Conservation (phyloP, 306 rosid species). For the Gastrolobium bilobum region DNA sequence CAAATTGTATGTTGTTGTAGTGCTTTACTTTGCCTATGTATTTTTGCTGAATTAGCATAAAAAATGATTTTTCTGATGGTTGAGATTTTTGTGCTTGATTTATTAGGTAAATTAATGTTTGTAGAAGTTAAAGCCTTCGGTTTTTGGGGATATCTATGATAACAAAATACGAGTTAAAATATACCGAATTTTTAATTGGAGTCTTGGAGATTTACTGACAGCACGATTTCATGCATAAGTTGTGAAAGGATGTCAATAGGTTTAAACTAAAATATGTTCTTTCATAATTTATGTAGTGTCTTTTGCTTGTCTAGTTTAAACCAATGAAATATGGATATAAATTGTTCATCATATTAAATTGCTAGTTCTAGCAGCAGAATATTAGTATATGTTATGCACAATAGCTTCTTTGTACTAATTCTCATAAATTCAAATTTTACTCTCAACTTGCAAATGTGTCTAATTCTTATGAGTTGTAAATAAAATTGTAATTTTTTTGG, state of each 20-base stretch:
- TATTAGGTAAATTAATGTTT: slow-evolving; percentile 2
- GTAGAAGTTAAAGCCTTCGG: slow-evolving; percentile 12
- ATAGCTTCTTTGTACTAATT: slow-evolving; percentile 3
- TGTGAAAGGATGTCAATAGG: background rate
- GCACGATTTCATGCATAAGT: slow-evolving; percentile 28
- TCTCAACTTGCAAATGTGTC: slow-evolving; percentile 26
- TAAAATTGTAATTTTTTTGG: background rate
- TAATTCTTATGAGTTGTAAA: background rate
- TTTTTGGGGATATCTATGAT: slow-evolving; percentile 18
- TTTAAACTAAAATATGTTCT: background rate
- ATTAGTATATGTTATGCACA: background rate
- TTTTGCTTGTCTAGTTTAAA: slow-evolving; percentile 16
- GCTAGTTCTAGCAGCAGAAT: slow-evolving; percentile 11
- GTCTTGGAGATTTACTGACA: background rate
- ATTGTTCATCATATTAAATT: slow-evolving; percentile 17
- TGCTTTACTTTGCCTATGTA: slow-evolving; percentile 24
- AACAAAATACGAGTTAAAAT: slow-evolving; percentile 9
- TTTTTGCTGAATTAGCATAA: slow-evolving; percentile 33
- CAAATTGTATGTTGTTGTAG: background rate
- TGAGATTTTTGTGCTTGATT: slow-evolving; percentile 7
- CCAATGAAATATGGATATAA: slow-evolving; percentile 10
- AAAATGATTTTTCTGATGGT: slow-evolving; percentile 10
- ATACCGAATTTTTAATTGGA: background rate
- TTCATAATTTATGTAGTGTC: slow-evolving; percentile 7
- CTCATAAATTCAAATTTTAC: slow-evolving; percentile 3